A percentile compares a stretch with the other conserved stretches of the same genome.
These are phyloP conservation scores for Clarireedia homoeocarpa DNA, from an alignment of 2,329 filamentous ascomycete genomes.

Conservation along the genomic window DNA sequence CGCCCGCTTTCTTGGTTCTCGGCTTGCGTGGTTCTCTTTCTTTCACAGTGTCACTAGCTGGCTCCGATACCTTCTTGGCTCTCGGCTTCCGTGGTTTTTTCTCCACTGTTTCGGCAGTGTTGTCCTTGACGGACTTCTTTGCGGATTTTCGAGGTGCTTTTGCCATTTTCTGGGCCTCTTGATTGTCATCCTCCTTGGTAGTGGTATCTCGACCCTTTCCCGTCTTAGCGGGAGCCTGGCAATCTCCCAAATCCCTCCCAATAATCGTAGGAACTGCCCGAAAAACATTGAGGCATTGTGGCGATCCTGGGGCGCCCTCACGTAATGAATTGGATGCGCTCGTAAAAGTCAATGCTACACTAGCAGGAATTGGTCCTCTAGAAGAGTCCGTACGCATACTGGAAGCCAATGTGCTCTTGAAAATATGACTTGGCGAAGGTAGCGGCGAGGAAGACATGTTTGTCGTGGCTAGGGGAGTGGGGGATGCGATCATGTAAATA, in stretches of 20 bases:
- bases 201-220: conserved; percentile 7
- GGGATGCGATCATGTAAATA: conserved; percentile 22
- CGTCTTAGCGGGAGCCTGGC: conserved; percentile 20
- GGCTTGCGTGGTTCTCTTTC: conserved; percentile 18
- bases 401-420: conserved; percentile 31
- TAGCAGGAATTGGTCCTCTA: conserved; percentile 32
- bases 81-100: conserved; percentile 18
- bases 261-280: not conserved
- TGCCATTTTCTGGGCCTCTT: conserved; percentile 7
- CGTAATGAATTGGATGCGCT: conserved; percentile 32
- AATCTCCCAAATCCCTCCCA: conserved; percentile 24
- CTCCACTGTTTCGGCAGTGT: not conserved
- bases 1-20: conserved; percentile 20
- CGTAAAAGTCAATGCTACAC: conserved; percentile 34
- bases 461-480: conserved; percentile 17
- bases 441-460: conserved; percentile 29
- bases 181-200: conserved; percentile 8
- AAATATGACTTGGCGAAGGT: conserved; percentile 43
- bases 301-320: conserved; percentile 3
- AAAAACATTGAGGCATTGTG: conserved; percentile 6
- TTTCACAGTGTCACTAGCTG: conserved; percentile 4
- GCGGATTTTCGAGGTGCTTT: conserved; percentile 20
- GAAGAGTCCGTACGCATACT: conserved; percentile 32
- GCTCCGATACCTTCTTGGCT: conserved; percentile 19
- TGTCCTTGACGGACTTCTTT: conserved; percentile 14